A percentile compares a stretch with the other conserved stretches of the same genome.
phyloP scores from a whole-genome alignment of 2,329 filamentous ascomycete genomes.

The Penicillium sclerotigenum region DNA sequence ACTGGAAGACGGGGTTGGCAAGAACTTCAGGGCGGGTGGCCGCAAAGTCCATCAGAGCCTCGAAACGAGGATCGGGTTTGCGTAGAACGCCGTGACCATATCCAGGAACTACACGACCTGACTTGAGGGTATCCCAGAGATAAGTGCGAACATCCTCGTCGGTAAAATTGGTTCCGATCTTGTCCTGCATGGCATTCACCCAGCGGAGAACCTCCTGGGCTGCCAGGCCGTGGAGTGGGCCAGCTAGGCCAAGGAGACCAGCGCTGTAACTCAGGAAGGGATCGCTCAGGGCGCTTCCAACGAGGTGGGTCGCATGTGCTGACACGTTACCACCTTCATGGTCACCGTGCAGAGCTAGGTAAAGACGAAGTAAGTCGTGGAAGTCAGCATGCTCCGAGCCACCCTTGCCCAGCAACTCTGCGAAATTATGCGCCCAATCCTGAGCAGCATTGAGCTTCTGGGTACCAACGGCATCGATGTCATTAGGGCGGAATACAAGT shows the following conservation, averaged over 20 bases:
- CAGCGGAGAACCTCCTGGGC: constrained; percentile 96
- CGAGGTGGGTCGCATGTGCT: constrained; percentile 89
- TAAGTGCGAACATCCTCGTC: constrained; percentile 83
- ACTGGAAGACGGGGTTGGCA: constrained; percentile 82
- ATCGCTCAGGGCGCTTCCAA: constrained; percentile 90
- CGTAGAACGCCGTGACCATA: constrained; percentile 95
- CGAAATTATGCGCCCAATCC: constrained; percentile 99
- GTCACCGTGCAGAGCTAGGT: constrained; percentile 94
- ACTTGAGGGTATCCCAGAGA: constrained; percentile 89
- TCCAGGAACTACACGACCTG: constrained; percentile 87
- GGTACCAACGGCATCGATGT: constrained; percentile 68
- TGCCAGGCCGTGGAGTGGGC: constrained; percentile 88
- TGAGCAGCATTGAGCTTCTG: constrained; percentile 73
- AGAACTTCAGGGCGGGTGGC: constrained; percentile 79
- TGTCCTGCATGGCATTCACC: constrained; percentile 92
- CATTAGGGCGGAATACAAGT: constrained; percentile 93
- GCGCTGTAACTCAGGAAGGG: constrained; percentile 95
- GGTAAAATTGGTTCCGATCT: constrained; percentile 73
- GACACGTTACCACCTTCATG: constrained; percentile 98
- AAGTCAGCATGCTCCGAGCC: constrained; percentile 70
- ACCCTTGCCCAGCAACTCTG: constrained; percentile 87
- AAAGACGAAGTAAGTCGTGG: constrained; percentile 89
- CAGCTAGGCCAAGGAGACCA: constrained; percentile 89
- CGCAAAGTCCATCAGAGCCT: constrained; percentile 95
- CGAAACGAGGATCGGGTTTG: constrained; percentile 94